phyloP scores from a whole-genome alignment of 2,329 filamentous ascomycete species.

The Pezicula radicicola region DNA sequence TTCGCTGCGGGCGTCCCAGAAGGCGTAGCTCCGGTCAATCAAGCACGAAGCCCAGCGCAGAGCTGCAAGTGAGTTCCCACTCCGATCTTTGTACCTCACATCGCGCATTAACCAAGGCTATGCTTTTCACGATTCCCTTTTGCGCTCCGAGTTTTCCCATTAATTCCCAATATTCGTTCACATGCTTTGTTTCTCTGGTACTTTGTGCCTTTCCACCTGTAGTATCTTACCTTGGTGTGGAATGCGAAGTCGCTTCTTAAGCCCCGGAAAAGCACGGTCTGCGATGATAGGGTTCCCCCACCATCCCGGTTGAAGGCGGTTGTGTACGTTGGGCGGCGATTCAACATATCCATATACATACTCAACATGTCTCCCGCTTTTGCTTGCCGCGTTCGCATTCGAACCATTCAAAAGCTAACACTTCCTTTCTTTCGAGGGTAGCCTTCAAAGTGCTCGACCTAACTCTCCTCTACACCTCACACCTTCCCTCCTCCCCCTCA shows the following conservation, averaged over 20 bases:
- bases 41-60: background rate
- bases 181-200: background rate
- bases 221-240: background rate
- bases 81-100: background rate
- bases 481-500: conserved; percentile 2
- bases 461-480: conserved; percentile 12
- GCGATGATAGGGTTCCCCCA: background rate
- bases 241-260: background rate
- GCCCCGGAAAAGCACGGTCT: background rate
- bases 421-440: background rate
- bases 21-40: background rate
- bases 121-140: background rate
- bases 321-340: background rate
- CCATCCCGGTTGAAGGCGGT: background rate
- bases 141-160: background rate
- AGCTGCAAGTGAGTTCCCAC: background rate
- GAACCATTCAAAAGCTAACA: background rate
- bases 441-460: conserved; percentile 18
- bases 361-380: background rate
- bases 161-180: background rate
- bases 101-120: background rate
- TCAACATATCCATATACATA: conserved; percentile 2
- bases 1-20: background rate
- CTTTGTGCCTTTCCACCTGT: background rate
- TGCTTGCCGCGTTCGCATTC: background rate